These are phyloP conservation scores for Cryptococcus sp. DNA, from an alignment of 1,284 basidiomycete species.

Conservation along the genomic window DNA sequence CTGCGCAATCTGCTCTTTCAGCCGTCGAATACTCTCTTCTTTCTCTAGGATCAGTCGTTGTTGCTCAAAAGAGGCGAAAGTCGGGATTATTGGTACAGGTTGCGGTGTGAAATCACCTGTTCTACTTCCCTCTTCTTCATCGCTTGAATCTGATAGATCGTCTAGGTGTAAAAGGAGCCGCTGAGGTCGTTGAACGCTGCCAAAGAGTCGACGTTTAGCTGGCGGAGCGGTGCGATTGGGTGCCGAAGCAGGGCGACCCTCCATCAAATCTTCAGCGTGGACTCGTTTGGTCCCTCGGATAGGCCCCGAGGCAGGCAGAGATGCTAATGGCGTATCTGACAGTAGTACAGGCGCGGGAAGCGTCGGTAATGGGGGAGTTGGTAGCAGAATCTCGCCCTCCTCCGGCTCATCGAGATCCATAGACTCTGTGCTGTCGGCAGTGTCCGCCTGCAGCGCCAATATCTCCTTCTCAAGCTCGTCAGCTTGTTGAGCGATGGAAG, in stretches of 20 bases:
- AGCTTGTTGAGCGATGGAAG: constrained; percentile 32
- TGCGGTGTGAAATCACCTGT: not conserved
- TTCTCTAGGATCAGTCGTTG: constrained; percentile 31
- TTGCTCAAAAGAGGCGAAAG: constrained; percentile 11
- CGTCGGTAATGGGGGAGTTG: constrained; percentile 1
- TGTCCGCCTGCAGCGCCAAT: constrained; percentile 18
- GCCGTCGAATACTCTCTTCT: constrained; percentile 34
- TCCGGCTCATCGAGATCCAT: constrained; percentile 38
- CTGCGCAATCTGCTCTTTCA: constrained; percentile 42
- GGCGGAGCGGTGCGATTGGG: constrained; percentile 13
- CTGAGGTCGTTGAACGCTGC: constrained; percentile 21
- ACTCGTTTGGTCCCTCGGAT: constrained; percentile 38
- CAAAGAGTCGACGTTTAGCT: constrained; percentile 30
- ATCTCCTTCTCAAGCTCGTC: constrained; percentile 38
- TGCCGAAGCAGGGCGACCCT: constrained; percentile 28
- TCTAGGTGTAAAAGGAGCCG: constrained; percentile 33
- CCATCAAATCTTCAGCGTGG: constrained; percentile 45
- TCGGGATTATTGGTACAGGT: constrained; percentile 1
- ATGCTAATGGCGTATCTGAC: constrained; percentile 7
- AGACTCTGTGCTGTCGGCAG: constrained; percentile 10
- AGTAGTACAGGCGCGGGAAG: constrained; percentile 2
- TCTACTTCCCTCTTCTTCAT: constrained; percentile 19
- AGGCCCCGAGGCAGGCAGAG: constrained; percentile 6
- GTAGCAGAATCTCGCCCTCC: constrained; percentile 41
- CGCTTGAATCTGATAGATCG: constrained; percentile 24